Base-by-base conservation (phyloP, 805 yeast species). In the Candida alai region DNA sequence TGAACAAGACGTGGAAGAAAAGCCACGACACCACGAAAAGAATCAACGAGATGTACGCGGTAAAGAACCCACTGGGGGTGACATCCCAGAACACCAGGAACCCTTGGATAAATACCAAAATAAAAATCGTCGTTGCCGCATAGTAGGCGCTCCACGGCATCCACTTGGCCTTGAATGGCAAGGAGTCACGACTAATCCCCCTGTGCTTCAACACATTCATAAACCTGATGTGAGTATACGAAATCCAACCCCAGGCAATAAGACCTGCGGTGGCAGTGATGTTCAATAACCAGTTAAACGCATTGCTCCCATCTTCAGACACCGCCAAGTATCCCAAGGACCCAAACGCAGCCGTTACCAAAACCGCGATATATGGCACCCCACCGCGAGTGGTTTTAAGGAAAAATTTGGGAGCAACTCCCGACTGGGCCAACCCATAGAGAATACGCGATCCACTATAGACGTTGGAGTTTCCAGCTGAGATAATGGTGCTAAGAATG, bases 401-500 rank as follows among this genome's bases (percentile, higher is more conserved):
- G 47, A 80, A 75, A 35, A 70, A 44, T 39, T 58, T 65, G 21
- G 85, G 85, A 3, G 84, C 84, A 33, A 71, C 62, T 6, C 68
- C 67, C 33, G 71, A 69, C 44, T 69, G 67, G n/a, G 84, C 78
- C 52, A 83, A 64, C n/a, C 80, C 76, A 50, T 70, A 80, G 32
- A 83, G 54, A 27, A 79, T 66, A 60, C 93, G 67, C 3, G 88
- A 80, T 26, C 86, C 81, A 44, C 79, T 76, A 58, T 82, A 81
- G 19, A 82, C 68, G 51, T 80, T 79, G 10, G 88, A 80, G 62
- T 83, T 83, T 53, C 80, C 90, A 18, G 90, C 88, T n/a, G 89
- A 81, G 31, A 80, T 69, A 37, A 82, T 74, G 12, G 89, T 78
- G 15, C 71, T 45, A 30, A 83, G 53, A 41, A 83, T 76, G 34